Evolutionary conservation across 2,329 filamentous ascomycete genomes (phyloP), one percentile per base, ranked within the genome.

Genomic region (Diplodia intermedia): DNA sequence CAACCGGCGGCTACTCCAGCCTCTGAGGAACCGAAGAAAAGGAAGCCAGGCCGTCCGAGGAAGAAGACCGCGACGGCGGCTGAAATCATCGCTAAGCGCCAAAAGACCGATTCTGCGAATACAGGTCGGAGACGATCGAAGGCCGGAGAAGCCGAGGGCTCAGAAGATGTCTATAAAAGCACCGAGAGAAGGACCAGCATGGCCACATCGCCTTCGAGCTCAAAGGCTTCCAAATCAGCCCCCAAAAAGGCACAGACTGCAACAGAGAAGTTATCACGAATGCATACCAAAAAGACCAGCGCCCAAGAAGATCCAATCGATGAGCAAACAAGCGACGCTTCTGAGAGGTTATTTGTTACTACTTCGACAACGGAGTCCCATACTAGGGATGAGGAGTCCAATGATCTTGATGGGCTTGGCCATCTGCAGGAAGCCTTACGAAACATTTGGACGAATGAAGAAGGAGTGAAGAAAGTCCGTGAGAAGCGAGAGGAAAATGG

Each of bases 401-500:
- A 15, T 12, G n/a, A 63, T 14, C 14, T 6, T 15, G 40, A 38
- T n/a, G 20, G 18, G 3, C n/a, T 52, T n/a, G 2, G 18, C 33
- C 29, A 20, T 26, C 20, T 63, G 5, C 29, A 52, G 18, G n/a
- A 29, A 12, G 3, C 7, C 9, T 31, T 63, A 9, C 20, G 26
- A 8, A 7, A 11, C 2, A 65, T 65, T 33, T 62, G 56, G 47
- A 47, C 2, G 1, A 38, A 62, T 3, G 14, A 18, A 6, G 29
- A 36, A 20, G 62, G 62, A 3, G 8, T 65, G 23, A 47, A 55
- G 26, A 65, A 26, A 15, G 20, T 65, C 23, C 15, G 33, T 7
- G 20, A 15, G 1, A n/a, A 65, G 4, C 49, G 50, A 8, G 14
- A 29, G 6, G 3, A 4, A 11, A 47, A 67, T 7, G 31, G 20